Percentiles rank a stretch among this genome's conserved stretches.
These are phyloP conservation scores for Termitomyces sp. DNA, from an alignment of 768 basidiomycete species.

Conservation along the genomic window DNA sequence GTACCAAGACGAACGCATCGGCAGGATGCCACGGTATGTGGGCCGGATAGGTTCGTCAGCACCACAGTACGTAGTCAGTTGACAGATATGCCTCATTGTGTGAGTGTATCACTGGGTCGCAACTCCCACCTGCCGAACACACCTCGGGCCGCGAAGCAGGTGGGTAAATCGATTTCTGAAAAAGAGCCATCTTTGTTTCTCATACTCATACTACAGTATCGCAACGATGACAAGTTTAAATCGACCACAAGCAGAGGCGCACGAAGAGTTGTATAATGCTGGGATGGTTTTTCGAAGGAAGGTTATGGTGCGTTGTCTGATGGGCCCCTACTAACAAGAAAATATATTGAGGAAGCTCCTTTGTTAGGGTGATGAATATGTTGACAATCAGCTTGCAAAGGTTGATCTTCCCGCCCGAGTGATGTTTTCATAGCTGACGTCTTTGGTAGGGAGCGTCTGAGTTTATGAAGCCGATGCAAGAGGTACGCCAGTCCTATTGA, in stretches of 20 bases:
- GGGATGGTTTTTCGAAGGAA: slow-evolving; percentile 36
- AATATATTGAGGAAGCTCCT: neutral
- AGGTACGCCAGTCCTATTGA: slow-evolving; percentile 17
- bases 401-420: slow-evolving; percentile 7
- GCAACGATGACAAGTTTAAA: slow-evolving; percentile 17
- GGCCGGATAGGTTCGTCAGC: neutral
- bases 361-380: slow-evolving; percentile 38
- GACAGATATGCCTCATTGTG: neutral
- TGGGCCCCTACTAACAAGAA: neutral
- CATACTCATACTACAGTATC: neutral
- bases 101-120: neutral
- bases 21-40: neutral
- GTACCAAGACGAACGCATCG: neutral
- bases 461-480: slow-evolving; percentile 46
- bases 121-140: neutral
- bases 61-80: neutral
- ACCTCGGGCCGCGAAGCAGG: neutral
- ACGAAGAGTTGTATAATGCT: slow-evolving; percentile 38
- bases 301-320: slow-evolving; percentile 32
- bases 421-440: neutral
- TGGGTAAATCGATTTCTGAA: neutral
- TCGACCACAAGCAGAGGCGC: slow-evolving; percentile 30
- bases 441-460: slow-evolving; percentile 23
- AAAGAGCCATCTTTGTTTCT: neutral
- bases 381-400: slow-evolving; percentile 35